phyloP scores from a whole-genome alignment of 495 filamentous ascomycete genomes.

The Aspergillus funiculosus region DNA sequence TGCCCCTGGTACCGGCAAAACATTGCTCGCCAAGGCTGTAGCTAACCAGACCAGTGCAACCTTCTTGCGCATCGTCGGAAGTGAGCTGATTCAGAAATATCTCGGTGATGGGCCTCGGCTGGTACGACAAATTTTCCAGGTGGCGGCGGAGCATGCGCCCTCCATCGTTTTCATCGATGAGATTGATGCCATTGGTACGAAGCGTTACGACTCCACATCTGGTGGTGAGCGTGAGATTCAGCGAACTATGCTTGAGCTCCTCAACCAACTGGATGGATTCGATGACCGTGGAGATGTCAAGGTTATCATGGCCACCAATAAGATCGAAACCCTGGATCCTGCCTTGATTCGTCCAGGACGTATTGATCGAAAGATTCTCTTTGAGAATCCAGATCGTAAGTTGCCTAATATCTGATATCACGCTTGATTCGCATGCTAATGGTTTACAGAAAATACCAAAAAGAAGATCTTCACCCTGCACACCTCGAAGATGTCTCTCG shows the following conservation, averaged over 20 bases:
- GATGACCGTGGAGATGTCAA: conserved; percentile 99
- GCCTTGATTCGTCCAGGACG: conserved; percentile 94
- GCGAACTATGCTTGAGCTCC: conserved; percentile 95
- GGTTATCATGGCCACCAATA: conserved; percentile 99
- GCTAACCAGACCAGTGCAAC: conserved; percentile 98
- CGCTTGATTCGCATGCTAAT: conserved; percentile 33
- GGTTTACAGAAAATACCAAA: conserved; percentile 78
- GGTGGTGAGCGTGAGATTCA: conserved; percentile 97
- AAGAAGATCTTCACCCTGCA: conserved; percentile 99
- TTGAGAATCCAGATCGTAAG: conserved; percentile 95
- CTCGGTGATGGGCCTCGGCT: conserved; percentile 92
- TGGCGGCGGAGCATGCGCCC: conserved; percentile 91
- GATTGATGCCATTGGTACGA: conserved; percentile 98
- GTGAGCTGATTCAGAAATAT: conserved; percentile 98
- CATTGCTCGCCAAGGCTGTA: conserved; percentile 92
- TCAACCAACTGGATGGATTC: conserved; percentile 98
- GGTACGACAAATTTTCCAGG: conserved; percentile 96
- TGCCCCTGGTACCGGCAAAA: conserved; percentile 96
- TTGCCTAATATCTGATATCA: conserved; percentile 8
- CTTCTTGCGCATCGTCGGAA: conserved; percentile 96
- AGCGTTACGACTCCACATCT: conserved; percentile 96
- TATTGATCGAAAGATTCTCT: conserved; percentile 99
- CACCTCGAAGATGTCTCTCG: conserved; percentile 97
- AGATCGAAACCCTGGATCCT: conserved; percentile 96
- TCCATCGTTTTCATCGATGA: conserved; percentile 99